Percentiles rank a stretch among this genome's conserved stretches.
Evolutionary conservation across 306 rosid species (phyloP).

Genomic region (Mimosa pudica): DNA sequence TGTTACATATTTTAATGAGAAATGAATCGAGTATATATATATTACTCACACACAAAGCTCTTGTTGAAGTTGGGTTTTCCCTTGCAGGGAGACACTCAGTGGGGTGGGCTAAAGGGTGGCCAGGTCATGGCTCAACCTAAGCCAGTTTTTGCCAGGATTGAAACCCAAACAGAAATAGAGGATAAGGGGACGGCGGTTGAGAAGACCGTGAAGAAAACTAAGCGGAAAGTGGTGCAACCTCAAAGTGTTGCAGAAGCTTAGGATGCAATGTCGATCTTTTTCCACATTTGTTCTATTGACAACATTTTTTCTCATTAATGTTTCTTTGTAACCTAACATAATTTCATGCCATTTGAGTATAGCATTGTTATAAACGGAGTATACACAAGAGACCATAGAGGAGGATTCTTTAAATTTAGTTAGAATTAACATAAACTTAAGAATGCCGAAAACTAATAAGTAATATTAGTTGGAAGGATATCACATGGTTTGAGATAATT

Average conservation of each 20-base stretch:
- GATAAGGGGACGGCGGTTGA: constrained; percentile 43
- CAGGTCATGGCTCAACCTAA: constrained; percentile 83
- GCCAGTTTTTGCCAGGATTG: constrained; percentile 85
- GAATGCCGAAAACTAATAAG: no score
- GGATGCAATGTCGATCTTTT: neutral
- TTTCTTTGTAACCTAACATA: neutral
- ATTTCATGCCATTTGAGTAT: no score
- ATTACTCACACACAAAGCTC: neutral
- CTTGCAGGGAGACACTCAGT: constrained; percentile 68
- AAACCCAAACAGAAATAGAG: constrained; percentile 53
- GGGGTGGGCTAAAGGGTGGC: constrained; percentile 92
- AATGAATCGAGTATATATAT: no score
- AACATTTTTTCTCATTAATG: neutral
- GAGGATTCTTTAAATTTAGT: no score
- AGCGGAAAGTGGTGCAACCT: constrained; percentile 51
- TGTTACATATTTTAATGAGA: no score
- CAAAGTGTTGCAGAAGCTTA: constrained; percentile 68
- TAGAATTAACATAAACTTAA: no score
- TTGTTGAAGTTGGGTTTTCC: constrained; percentile 36
- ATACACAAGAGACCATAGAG: no score
- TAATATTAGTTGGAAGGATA: no score
- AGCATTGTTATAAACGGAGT: no score
- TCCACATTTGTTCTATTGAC: neutral
- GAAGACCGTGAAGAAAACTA: constrained; percentile 51
- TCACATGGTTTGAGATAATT: no score